Conservation (phyloP, 108 stramenopile species). For the Cyclotella kingstonii region DNA sequence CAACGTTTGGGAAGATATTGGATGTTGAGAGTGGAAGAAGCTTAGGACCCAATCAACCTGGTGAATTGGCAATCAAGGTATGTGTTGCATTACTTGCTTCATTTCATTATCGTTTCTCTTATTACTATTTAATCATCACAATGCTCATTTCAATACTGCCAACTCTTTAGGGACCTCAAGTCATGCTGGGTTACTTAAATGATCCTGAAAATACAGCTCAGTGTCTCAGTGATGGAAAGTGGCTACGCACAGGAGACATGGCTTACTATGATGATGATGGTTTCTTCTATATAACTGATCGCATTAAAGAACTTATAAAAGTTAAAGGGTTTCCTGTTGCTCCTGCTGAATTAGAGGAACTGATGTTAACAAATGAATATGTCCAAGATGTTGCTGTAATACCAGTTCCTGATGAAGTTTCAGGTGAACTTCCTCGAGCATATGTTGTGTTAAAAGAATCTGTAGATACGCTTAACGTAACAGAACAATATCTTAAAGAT, state of each 20-base stretch:
- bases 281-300: constrained; percentile 84
- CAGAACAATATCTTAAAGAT: constrained; percentile 66
- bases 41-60: constrained; percentile 62
- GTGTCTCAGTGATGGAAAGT: constrained; percentile 72
- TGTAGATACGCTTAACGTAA: constrained; percentile 33
- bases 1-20: constrained; percentile 75
- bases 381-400: constrained; percentile 90
- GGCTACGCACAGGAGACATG: constrained; percentile 87
- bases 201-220: constrained; percentile 77
- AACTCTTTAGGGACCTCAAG: constrained; percentile 39
- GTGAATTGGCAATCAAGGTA: constrained; percentile 84
- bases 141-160: not conserved
- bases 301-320: constrained; percentile 95
- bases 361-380: constrained; percentile 71
- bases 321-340: constrained; percentile 91
- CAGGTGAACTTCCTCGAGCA: constrained; percentile 88
- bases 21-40: constrained; percentile 71
- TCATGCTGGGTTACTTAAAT: constrained; percentile 86
- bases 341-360: constrained; percentile 93
- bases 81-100: constrained; percentile 72
- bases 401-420: constrained; percentile 69
- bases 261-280: constrained; percentile 88
- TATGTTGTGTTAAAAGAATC: constrained; percentile 71
- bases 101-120: not conserved
- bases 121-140: not conserved